A percentile compares a stretch with the other conserved stretches of the same genome.
phyloP scores from a whole-genome alignment of 225 moss, liverwort and hornwort species.

The Bryum argenteum region DNA sequence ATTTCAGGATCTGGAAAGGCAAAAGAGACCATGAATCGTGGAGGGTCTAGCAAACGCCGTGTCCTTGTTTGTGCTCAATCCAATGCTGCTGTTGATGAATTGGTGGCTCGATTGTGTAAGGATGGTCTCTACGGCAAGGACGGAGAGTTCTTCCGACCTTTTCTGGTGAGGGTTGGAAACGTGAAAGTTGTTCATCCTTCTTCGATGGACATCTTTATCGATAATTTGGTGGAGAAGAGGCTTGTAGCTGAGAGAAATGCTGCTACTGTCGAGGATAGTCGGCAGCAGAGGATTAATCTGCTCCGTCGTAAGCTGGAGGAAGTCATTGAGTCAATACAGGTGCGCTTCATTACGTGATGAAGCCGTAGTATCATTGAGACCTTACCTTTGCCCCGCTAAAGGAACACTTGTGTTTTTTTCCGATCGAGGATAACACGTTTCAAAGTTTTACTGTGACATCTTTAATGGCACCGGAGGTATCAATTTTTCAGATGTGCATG shows the following conservation, averaged over 20 bases:
- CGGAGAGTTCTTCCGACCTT: slow-evolving; percentile 77
- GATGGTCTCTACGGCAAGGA: slow-evolving; percentile 73
- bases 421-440: background rate
- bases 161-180: slow-evolving; percentile 82
- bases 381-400: background rate
- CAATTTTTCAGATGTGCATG: slow-evolving; percentile 2
- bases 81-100: slow-evolving; percentile 96
- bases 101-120: slow-evolving; percentile 80
- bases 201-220: slow-evolving; percentile 84
- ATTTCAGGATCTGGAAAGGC: slow-evolving; percentile 39
- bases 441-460: background rate
- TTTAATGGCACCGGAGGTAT: slow-evolving; percentile 15
- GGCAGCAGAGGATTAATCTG: slow-evolving; percentile 49
- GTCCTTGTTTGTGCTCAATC: slow-evolving; percentile 97
- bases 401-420: background rate
- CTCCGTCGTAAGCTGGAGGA: slow-evolving; percentile 85
- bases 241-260: slow-evolving; percentile 65
- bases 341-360: slow-evolving; percentile 23
- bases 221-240: slow-evolving; percentile 81
- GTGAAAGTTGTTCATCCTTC: slow-evolving; percentile 79
- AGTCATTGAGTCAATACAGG: slow-evolving; percentile 85
- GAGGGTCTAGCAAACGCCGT: slow-evolving; percentile 61
- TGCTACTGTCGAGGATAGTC: slow-evolving; percentile 46
- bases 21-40: slow-evolving; percentile 36
- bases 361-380: background rate